phyloP scores from a whole-genome alignment of 345 rosid genomes.

The thale cress (Arabidopsis thaliana) region DNA sequence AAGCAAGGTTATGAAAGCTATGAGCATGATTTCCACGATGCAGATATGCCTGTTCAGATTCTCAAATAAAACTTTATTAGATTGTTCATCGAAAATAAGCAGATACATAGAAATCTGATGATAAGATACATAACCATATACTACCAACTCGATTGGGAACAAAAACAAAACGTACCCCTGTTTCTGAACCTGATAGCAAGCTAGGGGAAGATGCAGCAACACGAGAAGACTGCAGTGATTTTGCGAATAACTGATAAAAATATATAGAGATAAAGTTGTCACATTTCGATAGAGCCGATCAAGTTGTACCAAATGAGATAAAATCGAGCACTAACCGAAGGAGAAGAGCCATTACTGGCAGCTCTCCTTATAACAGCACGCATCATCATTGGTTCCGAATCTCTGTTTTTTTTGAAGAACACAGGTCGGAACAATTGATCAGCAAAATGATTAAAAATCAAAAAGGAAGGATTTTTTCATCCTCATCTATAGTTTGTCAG shows the following conservation, averaged over 20 bases:
- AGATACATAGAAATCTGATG: conserved; percentile 2
- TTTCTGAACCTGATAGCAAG: conserved; percentile 48
- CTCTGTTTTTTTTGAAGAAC: conserved; percentile 10
- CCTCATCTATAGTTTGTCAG: neutral
- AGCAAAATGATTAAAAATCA: neutral
- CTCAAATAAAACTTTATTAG: conserved; percentile 17
- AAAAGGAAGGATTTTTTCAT: neutral
- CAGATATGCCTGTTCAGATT: conserved; percentile 49
- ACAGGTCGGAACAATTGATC: neutral
- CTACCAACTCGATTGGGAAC: neutral
- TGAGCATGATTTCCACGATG: conserved; percentile 51
- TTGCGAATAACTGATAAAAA: conserved; percentile 27
- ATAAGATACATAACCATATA: neutral
- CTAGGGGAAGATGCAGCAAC: conserved; percentile 48
- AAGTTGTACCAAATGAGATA: neutral
- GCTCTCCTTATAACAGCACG: conserved; percentile 29
- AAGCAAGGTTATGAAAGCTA: conserved; percentile 52
- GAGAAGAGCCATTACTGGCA: conserved; percentile 25
- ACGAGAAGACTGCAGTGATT: conserved; percentile 51
- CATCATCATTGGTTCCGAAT: conserved; percentile 20
- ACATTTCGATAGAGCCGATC: neutral
- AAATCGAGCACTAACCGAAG: conserved; percentile 3
- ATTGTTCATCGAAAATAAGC: conserved; percentile 3
- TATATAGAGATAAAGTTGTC: neutral
- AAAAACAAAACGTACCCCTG: conserved; percentile 50